Conservation (phyloP, 371 early-diverging fungal genomes). For the Mucor circinelloides region DNA sequence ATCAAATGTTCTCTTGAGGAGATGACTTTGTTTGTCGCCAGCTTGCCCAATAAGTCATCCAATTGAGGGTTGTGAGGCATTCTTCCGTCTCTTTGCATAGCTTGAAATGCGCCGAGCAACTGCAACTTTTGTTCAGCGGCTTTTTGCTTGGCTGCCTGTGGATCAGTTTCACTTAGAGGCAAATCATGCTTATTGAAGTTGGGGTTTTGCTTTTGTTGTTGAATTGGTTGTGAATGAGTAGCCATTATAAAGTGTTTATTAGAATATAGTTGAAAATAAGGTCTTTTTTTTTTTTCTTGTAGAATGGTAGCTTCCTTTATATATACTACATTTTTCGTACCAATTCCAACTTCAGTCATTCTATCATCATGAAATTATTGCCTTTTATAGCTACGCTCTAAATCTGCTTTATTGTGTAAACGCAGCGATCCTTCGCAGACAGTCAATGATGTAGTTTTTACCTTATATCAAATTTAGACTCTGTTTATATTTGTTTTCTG, state of each 20-base stretch:
- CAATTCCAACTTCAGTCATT: slow-evolving; percentile 6
- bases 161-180: slow-evolving; percentile 15
- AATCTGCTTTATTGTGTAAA: not conserved
- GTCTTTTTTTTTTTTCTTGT: not conserved
- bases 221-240: not conserved
- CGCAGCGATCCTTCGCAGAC: not conserved
- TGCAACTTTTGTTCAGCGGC: slow-evolving; percentile 42
- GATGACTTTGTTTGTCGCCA: slow-evolving; percentile 42
- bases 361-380: slow-evolving; percentile 10
- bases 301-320: not conserved
- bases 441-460: not conserved
- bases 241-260: not conserved
- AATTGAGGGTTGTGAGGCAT: slow-evolving; percentile 67
- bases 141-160: slow-evolving; percentile 23
- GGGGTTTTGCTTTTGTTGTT: not conserved
- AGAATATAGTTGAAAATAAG: not conserved
- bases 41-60: slow-evolving; percentile 43
- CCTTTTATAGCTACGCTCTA: slow-evolving; percentile 1
- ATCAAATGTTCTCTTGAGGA: slow-evolving; percentile 48
- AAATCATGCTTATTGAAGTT: not conserved
- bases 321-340: not conserved
- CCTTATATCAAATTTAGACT: not conserved
- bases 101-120: slow-evolving; percentile 50
- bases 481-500: not conserved
- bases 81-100: slow-evolving; percentile 53